Base-by-base conservation (phyloP, 257 asterid genomes). In the Penstemon davidsonii region DNA sequence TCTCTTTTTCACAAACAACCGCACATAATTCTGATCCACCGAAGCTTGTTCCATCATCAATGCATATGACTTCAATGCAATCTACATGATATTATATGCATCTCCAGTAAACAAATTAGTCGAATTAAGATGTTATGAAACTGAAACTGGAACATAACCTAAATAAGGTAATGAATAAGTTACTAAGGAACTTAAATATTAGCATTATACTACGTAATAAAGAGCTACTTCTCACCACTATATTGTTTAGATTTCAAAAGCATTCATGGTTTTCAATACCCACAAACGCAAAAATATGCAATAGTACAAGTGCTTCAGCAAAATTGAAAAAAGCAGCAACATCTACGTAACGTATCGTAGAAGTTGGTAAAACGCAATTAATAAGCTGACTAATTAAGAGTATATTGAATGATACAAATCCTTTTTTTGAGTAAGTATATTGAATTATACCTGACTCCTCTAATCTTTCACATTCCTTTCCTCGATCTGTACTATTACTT, bases 101-200 rank as follows among this genome's bases (percentile, higher is more conserved):
- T 25, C 33, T 25, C 33, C 67, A 44, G 44, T 41, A 49, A 62
- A 61, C 66, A 43, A 43, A 49, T 49, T 10, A 38, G 38, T 45
- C 64, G 40, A 49, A 49, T 49, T 3, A 8, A 59, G 18, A 7
- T 38, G 5, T 18, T 11, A 4, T 58, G 63, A 44, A 37, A 7
- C 7, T 58, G 6, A 37, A 38, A 25, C 63, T 10, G 7, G 11
- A 54, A 5, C 59, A 54, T 54, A 37, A 6, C 59, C 4, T 8
- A 25, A 7, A 57, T 6, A 12, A 56, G 36, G 15, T 55, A 5
- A 55, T 61, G 51, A 10, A 8, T 6, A 42, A 19, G 18, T n/a
- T 44, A 37, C 13, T 10, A 41, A 60, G 5, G 42, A 18, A 43
- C 47, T 11, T n/a, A 5, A 13, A 19, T 25, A 25, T 25, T 25